phyloP scores from a whole-genome alignment of 352 stramenopile genomes.

The Phytophthora cactorum region DNA sequence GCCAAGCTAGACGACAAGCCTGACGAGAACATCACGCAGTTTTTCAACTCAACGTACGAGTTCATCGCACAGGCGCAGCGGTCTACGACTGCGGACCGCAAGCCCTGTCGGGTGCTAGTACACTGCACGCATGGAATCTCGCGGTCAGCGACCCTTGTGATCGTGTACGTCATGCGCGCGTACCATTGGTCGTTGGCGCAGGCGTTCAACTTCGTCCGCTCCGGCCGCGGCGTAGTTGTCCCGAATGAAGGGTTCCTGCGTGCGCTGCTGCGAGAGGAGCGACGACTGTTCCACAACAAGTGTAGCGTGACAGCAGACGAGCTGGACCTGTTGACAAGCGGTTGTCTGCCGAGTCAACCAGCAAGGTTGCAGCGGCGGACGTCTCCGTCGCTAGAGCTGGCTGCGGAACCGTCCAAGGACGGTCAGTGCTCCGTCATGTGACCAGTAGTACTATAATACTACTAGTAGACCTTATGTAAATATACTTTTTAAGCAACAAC shows the following conservation, averaged over 20 bases:
- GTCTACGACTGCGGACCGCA: constrained; percentile 11
- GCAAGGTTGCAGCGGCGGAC: constrained; percentile 19
- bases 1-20: constrained; percentile 59
- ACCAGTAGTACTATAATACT: not conserved
- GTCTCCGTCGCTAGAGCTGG: constrained; percentile 6
- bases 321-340: constrained; percentile 58
- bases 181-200: constrained; percentile 60
- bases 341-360: constrained; percentile 35
- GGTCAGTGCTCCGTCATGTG: constrained; percentile 34
- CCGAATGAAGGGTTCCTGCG: constrained; percentile 69
- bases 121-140: constrained; percentile 82
- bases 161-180: constrained; percentile 75
- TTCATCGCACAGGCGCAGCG: constrained; percentile 51
- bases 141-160: constrained; percentile 66
- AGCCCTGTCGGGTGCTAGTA: constrained; percentile 60
- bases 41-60: constrained; percentile 51
- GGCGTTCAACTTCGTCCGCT: constrained; percentile 64
- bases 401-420: constrained; percentile 14
- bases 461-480: not conserved
- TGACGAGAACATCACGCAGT: constrained; percentile 49
- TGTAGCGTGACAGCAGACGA: constrained; percentile 59
- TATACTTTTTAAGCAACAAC: constrained; percentile 4
- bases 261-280: constrained; percentile 56
- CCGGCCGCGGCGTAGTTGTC: constrained; percentile 58
- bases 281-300: constrained; percentile 46